Conservation (phyloP, 2,329 filamentous ascomycete genomes). For the Aureobasidium sp. region DNA sequence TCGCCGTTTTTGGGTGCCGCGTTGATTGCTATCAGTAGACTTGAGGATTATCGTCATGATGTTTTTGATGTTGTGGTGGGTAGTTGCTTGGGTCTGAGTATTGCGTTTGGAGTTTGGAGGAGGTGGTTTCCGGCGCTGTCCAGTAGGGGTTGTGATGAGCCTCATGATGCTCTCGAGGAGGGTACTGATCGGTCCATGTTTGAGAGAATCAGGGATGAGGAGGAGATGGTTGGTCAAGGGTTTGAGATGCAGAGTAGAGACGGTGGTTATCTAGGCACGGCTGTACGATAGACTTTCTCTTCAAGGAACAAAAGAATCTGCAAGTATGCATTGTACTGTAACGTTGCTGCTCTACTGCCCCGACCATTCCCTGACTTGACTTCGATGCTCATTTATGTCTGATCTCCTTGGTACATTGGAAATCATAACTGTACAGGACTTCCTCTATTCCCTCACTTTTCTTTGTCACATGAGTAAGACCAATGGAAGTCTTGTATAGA, state of each 20-base stretch:
- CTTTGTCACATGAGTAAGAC: background rate
- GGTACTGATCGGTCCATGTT: constrained; percentile 28
- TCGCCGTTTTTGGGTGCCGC: constrained; percentile 50
- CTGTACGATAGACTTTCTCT: background rate
- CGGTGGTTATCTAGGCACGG: background rate
- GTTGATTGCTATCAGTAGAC: constrained; percentile 54
- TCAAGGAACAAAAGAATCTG: background rate
- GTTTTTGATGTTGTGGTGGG: constrained; percentile 55
- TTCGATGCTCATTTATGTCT: background rate
- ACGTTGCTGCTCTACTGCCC: too few relatives aligned
- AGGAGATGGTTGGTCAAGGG: constrained; percentile 27
- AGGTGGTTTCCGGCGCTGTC: constrained; percentile 52
- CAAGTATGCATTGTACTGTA: background rate
- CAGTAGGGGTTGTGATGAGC: constrained; percentile 44
- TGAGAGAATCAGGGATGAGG: constrained; percentile 39
- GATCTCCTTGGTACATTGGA: background rate
- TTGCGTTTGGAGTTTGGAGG: constrained; percentile 53
- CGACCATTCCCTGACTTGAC: background rate
- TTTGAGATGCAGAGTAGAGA: constrained; percentile 14
- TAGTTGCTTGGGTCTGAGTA: constrained; percentile 45
- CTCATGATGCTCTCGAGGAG: constrained; percentile 37
- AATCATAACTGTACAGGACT: background rate
- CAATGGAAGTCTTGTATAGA: background rate
- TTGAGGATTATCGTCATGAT: constrained; percentile 59
- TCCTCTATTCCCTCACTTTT: background rate